phyloP scores from a whole-genome alignment of 257 asterid species.

The Solanum microdontum region DNA sequence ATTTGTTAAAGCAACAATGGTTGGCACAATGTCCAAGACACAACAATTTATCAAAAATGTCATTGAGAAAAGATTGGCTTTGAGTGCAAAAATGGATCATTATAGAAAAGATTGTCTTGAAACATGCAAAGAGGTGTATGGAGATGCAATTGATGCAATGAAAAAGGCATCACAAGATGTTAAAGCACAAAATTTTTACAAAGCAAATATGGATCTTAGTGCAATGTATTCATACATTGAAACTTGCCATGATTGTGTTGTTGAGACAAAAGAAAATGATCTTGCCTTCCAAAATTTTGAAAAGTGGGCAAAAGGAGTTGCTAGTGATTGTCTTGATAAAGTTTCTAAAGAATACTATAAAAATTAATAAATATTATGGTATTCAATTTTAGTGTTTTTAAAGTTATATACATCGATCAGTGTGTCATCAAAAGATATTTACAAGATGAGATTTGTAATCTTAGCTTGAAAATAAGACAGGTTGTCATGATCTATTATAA shows the following conservation, averaged over 20 bases:
- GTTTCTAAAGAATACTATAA: not conserved
- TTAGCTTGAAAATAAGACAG: not conserved
- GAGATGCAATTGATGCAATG: constrained; percentile 16
- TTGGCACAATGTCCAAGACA: constrained; percentile 12
- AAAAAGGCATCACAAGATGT: constrained; percentile 16
- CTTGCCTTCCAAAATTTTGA: constrained; percentile 10
- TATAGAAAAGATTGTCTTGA: constrained; percentile 8
- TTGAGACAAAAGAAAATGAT: not conserved
- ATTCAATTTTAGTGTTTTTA: not conserved
- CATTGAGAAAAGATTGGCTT: constrained; percentile 8
- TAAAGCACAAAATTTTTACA: constrained; percentile 6
- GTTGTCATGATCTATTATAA: not conserved
- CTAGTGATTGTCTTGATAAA: constrained; percentile 15
- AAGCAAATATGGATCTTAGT: constrained; percentile 24
- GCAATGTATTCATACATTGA: constrained; percentile 16
- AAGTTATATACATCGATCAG: not conserved
- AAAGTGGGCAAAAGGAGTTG: constrained; percentile 18
- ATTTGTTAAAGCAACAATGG: constrained; percentile 11
- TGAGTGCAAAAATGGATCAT: not conserved
- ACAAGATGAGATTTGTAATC: not conserved
- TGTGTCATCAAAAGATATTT: not conserved
- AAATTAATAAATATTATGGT: not conserved
- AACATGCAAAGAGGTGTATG: constrained; percentile 21
- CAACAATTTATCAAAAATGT: constrained; percentile 12
- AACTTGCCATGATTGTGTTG: constrained; percentile 23